A percentile compares a stretch with the other conserved stretches of the same genome.
Evolutionary conservation across 23 red algal species (phyloP).

Genomic region (Gracilariopsis chorda): DNA sequence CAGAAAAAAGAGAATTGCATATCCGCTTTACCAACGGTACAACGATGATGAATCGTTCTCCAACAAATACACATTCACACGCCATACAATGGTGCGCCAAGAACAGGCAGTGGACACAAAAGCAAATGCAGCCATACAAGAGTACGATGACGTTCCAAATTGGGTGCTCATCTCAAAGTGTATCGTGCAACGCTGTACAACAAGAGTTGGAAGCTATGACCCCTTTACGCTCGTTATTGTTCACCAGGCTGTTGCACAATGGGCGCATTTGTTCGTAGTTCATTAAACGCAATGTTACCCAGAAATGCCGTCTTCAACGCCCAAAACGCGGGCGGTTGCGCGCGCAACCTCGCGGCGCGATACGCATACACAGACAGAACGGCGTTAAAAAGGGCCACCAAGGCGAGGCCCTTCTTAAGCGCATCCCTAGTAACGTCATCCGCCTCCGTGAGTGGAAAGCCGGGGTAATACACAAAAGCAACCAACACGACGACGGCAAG

Average conservation of each 20-base stretch:
- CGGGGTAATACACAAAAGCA: slow-evolving; percentile 82
- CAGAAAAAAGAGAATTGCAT: too few species aligned
- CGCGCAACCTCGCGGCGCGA: slow-evolving; percentile 44
- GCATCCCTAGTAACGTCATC: not conserved
- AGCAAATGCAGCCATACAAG: too few species aligned
- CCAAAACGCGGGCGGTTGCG: slow-evolving; percentile 67
- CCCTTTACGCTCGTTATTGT: not conserved
- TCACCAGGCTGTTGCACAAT: not conserved
- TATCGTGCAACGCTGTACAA: too few species aligned
- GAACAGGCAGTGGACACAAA: too few species aligned
- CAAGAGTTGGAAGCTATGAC: too few species aligned
- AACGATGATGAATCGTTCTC: too few species aligned
- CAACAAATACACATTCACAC: too few species aligned
- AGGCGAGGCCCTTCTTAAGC: slow-evolving; percentile 47
- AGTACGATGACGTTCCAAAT: too few species aligned
- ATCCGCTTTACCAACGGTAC: too few species aligned
- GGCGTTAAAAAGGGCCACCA: slow-evolving; percentile 17
- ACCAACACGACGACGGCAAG: slow-evolving; percentile 37
- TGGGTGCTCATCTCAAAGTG: too few species aligned
- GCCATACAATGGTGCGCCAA: too few species aligned
- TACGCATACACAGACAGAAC: slow-evolving; percentile 41
- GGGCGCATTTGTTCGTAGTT: slow-evolving; percentile 55
- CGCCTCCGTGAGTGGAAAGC: slow-evolving; percentile 76
- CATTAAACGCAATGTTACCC: slow-evolving; percentile 65
- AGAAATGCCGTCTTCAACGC: slow-evolving; percentile 62